These are phyloP conservation scores for Colletotrichum lindemuthianum DNA, from an alignment of 2,329 filamentous ascomycete genomes.

Conservation along the genomic window DNA sequence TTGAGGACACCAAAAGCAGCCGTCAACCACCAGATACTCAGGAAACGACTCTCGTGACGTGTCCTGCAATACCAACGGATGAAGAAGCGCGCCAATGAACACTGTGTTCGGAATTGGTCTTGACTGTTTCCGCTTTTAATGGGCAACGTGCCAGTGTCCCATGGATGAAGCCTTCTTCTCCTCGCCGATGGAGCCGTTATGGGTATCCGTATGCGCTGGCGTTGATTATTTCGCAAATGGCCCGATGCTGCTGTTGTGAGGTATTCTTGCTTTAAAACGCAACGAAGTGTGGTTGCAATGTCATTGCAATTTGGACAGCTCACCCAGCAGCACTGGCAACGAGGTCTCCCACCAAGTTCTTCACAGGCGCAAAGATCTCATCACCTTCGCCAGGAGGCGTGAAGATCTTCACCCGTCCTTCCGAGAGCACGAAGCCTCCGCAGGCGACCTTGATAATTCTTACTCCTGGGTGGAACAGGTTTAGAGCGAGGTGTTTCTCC, in stretches of 20 bases:
- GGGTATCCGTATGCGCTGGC: no score
- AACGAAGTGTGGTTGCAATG: no score
- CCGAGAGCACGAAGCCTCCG: slow-evolving; percentile 64
- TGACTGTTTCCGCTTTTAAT: no score
- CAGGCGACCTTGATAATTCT: slow-evolving; percentile 63
- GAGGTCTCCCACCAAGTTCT: slow-evolving; percentile 21
- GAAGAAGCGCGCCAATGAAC: neutral
- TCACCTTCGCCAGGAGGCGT: slow-evolving; percentile 15
- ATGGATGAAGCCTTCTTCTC: no score
- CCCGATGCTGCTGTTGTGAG: no score
- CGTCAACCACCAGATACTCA: no score
- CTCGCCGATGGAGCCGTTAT: no score
- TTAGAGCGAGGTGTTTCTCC: slow-evolving; percentile 61
- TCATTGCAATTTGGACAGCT: neutral
- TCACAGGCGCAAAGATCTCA: slow-evolving; percentile 21
- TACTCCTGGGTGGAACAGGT: slow-evolving; percentile 66
- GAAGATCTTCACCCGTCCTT: slow-evolving; percentile 62
- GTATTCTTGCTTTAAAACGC: no score
- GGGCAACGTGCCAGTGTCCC: no score
- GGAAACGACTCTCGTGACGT: no score
- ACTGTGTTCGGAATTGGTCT: neutral
- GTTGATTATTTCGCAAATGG: no score
- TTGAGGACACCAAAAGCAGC: no score
- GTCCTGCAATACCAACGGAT: neutral
- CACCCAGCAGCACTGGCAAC: slow-evolving; percentile 17